A percentile compares a stretch with the other conserved stretches of the same genome.
Evolutionary conservation across 331 rosid genomes (phyloP).

Genomic region (Cydonia oblonga): DNA sequence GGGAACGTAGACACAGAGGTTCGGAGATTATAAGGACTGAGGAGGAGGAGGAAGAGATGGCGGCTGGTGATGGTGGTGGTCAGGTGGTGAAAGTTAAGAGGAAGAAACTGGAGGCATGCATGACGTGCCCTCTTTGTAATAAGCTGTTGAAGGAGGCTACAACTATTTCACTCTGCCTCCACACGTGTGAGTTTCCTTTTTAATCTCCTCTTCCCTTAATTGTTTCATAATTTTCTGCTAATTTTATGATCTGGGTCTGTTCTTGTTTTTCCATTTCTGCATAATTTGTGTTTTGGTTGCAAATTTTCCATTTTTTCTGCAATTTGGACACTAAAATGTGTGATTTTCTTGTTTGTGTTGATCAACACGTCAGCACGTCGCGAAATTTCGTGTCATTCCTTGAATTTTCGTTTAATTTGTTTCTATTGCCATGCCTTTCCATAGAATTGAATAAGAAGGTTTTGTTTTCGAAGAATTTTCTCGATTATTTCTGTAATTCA

Average conservation of each 20-base stretch:
- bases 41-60: slow-evolving; percentile 21
- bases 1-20: background rate
- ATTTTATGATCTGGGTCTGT: slow-evolving; percentile 18
- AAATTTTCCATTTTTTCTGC: background rate
- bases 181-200: slow-evolving; percentile 34
- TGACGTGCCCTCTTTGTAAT: slow-evolving; percentile 62
- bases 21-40: background rate
- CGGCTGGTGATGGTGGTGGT: slow-evolving; percentile 6
- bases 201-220: slow-evolving; percentile 1
- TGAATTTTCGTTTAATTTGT: background rate
- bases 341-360: background rate
- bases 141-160: slow-evolving; percentile 55
- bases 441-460: background rate
- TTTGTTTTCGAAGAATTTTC: background rate
- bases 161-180: slow-evolving; percentile 53
- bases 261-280: slow-evolving; percentile 3
- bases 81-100: slow-evolving; percentile 43
- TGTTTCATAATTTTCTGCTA: background rate
- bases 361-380: background rate
- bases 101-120: slow-evolving; percentile 43
- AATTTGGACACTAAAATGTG: background rate
- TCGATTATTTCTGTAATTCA: slow-evolving; percentile 1
- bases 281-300: slow-evolving; percentile 1
- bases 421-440: background rate
- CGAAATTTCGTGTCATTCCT: background rate